Base-by-base conservation (phyloP, 163 green algal species). In the Scenedesmus sp. region DNA sequence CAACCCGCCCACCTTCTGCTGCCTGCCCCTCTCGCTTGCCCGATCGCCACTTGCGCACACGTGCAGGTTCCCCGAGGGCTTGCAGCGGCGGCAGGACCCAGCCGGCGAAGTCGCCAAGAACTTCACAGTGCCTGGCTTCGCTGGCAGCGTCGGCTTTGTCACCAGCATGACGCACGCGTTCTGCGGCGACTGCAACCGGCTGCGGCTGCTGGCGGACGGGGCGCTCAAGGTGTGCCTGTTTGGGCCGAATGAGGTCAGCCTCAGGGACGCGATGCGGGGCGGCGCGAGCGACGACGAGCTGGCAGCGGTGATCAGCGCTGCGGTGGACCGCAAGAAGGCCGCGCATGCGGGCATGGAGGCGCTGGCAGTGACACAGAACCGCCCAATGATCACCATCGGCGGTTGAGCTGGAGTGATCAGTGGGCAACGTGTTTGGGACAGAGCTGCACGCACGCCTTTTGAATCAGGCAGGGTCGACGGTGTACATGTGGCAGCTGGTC, bases 141-240 rank as follows among this genome's bases (percentile, higher is more conserved):
- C 3, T 0, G 98, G 98, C 91, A 97, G 81, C n/a, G 96, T 99
- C n/a, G 98, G 94, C 22, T 99, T 99, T 93, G 95, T 99, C 65
- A 99, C 98, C 33, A 98, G 94, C 51, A 99, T 99, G 98, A 99
- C 98, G 5, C 93, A 97, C 30, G 94, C 97, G 46, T 99, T 99
- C 92, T 99, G 98, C 93, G 91, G 92, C 61, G 97, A 98, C 91
- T 99, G 97, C 95, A 99, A 98, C 94, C 94, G 97, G 53, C 87
- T 99, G 86, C 95, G 98, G 6, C 91, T 99, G 59, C 97, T 99
- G 95, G 98, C 98, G 0, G 98, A 99, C 85, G 98, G 98, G 49
- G 99, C 98, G 90, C 95, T 99, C 46, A 99, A 99, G 93, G 79
- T 99, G 51, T 99, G 98, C 95, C 94, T 99, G 73, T 99, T 99